Conservation (phyloP, 306 rosid genomes). For the Quercus bicolor region DNA sequence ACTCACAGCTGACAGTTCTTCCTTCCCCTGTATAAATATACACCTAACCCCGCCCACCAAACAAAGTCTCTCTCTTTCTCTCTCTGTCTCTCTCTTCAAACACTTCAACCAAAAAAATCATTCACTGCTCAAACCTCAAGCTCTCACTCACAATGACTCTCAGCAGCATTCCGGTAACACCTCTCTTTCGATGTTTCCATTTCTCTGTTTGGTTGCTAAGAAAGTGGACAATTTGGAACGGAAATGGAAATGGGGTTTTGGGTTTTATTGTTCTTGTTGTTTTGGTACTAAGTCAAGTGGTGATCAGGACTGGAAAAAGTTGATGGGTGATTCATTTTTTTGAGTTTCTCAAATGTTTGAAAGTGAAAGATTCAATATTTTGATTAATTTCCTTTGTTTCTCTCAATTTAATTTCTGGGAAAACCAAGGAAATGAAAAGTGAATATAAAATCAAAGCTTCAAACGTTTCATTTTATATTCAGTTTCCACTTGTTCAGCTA, state of each 20-base stretch:
- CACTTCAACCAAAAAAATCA: neutral
- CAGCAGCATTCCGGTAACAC: constrained; percentile 23
- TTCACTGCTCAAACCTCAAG: neutral
- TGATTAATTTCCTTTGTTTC: neutral
- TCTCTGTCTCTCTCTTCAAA: too few species aligned
- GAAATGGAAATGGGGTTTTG: neutral
- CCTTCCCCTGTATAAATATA: neutral
- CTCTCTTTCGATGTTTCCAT: neutral
- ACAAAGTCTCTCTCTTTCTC: neutral
- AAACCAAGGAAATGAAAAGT: neutral
- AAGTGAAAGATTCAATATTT: neutral
- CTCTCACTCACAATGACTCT: constrained; percentile 24
- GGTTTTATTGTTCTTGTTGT: neutral
- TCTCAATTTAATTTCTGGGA: neutral
- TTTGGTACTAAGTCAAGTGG: neutral
- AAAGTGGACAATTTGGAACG: neutral
- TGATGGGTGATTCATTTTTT: neutral
- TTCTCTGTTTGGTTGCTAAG: neutral
- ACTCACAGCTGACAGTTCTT: neutral
- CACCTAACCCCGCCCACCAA: constrained; percentile 19
- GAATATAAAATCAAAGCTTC: neutral
- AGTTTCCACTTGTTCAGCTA: neutral
- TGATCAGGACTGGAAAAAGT: neutral
- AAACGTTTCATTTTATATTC: neutral
- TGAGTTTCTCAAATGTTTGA: neutral